Evolutionary conservation across 441 rosid species (phyloP).

Genomic region (Theobroma grandiflorum): DNA sequence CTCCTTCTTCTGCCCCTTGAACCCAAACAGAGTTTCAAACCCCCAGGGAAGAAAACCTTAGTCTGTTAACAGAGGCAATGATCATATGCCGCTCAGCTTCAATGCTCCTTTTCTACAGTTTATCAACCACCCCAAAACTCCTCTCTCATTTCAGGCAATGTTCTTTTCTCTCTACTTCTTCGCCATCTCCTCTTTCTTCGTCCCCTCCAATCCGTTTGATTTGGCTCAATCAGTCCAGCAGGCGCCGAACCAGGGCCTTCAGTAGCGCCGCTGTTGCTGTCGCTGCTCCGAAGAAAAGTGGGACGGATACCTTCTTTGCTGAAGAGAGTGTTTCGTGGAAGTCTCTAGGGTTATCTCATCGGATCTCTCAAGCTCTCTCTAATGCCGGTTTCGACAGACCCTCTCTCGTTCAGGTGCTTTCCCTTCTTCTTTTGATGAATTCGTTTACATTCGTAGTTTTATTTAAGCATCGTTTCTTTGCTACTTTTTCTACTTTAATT

Average conservation of each 20-base stretch:
- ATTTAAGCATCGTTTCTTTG: background rate
- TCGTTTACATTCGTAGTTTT: background rate
- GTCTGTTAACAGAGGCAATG: constrained; percentile 37
- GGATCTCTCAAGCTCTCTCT: constrained; percentile 65
- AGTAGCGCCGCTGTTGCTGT: constrained; percentile 36
- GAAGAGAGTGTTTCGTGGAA: constrained; percentile 78
- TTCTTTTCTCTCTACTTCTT: constrained; percentile 41
- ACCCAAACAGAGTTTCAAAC: background rate
- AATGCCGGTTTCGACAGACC: constrained; percentile 72
- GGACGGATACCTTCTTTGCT: constrained; percentile 68
- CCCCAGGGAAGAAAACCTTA: background rate
- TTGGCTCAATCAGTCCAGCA: constrained; percentile 42
- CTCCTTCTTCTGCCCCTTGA: background rate
- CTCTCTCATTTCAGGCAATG: constrained; percentile 48
- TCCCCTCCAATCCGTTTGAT: constrained; percentile 42
- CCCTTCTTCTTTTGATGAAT: constrained; percentile 1
- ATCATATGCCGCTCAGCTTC: constrained; percentile 61
- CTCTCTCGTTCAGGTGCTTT: constrained; percentile 79
- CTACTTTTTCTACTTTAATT: background rate
- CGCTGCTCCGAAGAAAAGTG: constrained; percentile 39
- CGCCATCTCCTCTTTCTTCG: constrained; percentile 28
- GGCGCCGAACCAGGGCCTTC: constrained; percentile 46
- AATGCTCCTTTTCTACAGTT: constrained; percentile 50
- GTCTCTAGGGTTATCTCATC: constrained; percentile 77
- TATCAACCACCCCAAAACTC: constrained; percentile 47